Conservation (phyloP, 257 asterid species). For the Solanum paucissectum region DNA sequence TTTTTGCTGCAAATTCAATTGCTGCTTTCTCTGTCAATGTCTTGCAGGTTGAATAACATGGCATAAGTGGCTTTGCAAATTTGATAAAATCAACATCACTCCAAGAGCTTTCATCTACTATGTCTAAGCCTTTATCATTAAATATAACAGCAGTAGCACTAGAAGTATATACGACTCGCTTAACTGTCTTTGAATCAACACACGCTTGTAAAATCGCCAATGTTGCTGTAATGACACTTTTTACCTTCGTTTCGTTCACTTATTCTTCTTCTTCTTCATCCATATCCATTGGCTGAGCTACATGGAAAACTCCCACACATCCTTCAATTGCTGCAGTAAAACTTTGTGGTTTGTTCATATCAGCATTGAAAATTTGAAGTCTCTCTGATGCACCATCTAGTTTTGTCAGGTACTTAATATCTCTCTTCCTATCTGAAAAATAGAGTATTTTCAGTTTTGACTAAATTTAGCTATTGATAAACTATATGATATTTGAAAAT, state of each 20-base stretch:
- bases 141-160: too few species aligned
- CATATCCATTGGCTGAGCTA: background rate
- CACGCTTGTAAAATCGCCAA: too few species aligned
- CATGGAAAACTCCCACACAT: background rate
- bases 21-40: background rate
- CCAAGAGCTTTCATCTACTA: background rate
- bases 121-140: too few species aligned
- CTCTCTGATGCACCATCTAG: background rate
- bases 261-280: background rate
- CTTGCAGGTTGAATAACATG: background rate
- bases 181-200: too few species aligned
- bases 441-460: too few species aligned
- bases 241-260: too few species aligned
- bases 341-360: background rate
- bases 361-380: background rate
- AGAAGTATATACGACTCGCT: too few species aligned
- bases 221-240: too few species aligned
- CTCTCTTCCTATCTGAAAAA: background rate
- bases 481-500: too few species aligned
- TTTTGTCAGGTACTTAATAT: background rate
- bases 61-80: background rate
- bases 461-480: too few species aligned
- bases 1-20: background rate
- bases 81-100: background rate
- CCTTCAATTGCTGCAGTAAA: too few species aligned